phyloP scores from a whole-genome alignment of 345 rosid species.

The Euphorbia tirucalli region DNA sequence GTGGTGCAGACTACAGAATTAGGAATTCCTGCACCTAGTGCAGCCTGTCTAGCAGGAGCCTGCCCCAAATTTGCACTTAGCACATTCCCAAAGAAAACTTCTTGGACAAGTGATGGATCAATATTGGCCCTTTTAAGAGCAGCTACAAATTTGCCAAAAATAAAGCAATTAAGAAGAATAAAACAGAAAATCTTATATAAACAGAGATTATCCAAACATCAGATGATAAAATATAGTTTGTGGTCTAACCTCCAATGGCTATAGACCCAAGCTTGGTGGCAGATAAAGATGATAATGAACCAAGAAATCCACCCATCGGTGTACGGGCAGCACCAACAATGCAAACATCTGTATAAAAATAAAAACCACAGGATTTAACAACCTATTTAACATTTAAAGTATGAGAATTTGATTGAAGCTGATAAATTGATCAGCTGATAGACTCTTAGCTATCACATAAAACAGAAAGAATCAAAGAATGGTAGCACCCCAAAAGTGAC shows the following conservation, averaged over 20 bases:
- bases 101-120: slow-evolving; percentile 86
- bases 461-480: neutral
- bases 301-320: slow-evolving; percentile 95
- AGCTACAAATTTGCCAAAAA: slow-evolving; percentile 44
- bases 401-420: neutral
- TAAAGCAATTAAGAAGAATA: neutral
- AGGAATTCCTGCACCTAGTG: slow-evolving; percentile 90
- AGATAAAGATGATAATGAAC: slow-evolving; percentile 70
- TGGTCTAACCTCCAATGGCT: slow-evolving; percentile 63
- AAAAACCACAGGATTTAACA: slow-evolving; percentile 15
- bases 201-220: slow-evolving; percentile 10
- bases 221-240: no score
- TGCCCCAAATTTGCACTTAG: slow-evolving; percentile 96
- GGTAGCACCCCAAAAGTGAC: neutral
- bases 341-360: slow-evolving; percentile 70
- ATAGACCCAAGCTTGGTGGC: slow-evolving; percentile 96
- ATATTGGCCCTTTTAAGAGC: slow-evolving; percentile 86
- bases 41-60: slow-evolving; percentile 99
- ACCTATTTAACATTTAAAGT: neutral
- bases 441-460: neutral
- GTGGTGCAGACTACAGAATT: slow-evolving; percentile 86
- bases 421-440: neutral
- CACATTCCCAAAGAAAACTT: slow-evolving; percentile 92
- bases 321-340: slow-evolving; percentile 97
- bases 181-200: neutral